Percentiles rank a stretch among this genome's conserved stretches.
These are phyloP conservation scores for Hypoxylon rubiginosum DNA, from an alignment of 2,329 filamentous ascomycete genomes.

Conservation along the genomic window DNA sequence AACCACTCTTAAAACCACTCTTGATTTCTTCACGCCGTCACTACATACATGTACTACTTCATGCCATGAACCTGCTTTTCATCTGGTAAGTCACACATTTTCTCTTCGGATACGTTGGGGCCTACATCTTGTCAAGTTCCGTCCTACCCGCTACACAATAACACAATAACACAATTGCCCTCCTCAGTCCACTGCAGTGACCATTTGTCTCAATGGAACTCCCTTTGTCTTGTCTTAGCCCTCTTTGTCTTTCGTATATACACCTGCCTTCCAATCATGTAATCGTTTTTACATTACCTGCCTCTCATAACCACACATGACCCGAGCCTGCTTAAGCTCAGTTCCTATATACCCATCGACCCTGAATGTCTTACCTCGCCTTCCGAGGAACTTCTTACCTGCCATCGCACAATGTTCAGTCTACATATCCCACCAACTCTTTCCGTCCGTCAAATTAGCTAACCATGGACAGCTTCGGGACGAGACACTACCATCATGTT, in stretches of 20 bases:
- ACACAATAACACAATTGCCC: background rate
- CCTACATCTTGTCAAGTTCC: background rate
- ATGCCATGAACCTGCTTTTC: constrained; percentile 25
- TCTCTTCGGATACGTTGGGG: background rate
- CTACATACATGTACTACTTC: background rate
- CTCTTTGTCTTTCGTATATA: constrained; percentile 26
- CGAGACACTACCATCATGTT: constrained; percentile 44
- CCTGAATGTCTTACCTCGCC: constrained; percentile 27
- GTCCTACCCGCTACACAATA: background rate
- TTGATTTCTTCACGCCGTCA: constrained; percentile 7
- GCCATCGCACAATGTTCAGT: constrained; percentile 18
- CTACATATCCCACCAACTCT: constrained; percentile 20
- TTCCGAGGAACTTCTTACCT: constrained; percentile 27
- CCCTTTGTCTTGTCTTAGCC: constrained; percentile 30
- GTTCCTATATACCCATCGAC: background rate
- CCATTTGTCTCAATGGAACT: constrained; percentile 2
- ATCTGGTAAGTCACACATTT: constrained; percentile 23
- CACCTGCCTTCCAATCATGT: background rate
- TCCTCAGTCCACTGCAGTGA: constrained; percentile 8
- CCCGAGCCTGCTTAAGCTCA: constrained; percentile 6
- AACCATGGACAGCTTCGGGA: constrained; percentile 34
- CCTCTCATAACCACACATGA: background rate
- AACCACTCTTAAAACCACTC: background rate
- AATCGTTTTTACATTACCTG: background rate
- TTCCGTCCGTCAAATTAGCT: constrained; percentile 28